Percentiles rank a stretch among this genome's conserved stretches.
Evolutionary conservation across 345 rosid species (phyloP).

Genomic region (Garcia nutans): DNA sequence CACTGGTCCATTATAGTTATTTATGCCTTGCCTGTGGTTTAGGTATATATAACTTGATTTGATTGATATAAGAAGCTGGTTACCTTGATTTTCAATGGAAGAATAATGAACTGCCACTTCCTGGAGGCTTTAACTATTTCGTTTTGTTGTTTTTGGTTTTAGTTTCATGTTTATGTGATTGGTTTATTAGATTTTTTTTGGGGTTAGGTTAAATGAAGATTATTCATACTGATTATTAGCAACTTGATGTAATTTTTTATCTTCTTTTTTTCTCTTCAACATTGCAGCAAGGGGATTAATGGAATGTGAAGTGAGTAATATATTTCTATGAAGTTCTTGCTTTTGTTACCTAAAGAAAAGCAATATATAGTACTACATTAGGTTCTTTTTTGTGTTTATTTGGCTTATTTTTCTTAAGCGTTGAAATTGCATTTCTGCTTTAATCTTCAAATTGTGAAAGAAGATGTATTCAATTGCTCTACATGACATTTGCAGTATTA

Average conservation of each 20-base stretch:
- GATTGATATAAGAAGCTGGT: conserved; percentile 15
- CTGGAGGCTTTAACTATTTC: conserved; percentile 23
- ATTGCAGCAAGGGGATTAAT: conserved; percentile 12
- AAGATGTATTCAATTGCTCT: neutral
- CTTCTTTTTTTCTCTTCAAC: conserved; percentile 14
- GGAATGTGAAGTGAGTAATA: conserved; percentile 11
- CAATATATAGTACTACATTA: neutral
- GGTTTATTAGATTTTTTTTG: neutral
- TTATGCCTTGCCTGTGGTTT: conserved; percentile 11
- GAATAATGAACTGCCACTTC: conserved; percentile 22
- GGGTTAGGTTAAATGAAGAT: conserved; percentile 1
- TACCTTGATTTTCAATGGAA: conserved; percentile 19
- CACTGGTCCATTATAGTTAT: conserved; percentile 5
- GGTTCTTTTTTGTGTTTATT: neutral
- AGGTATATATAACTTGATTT: conserved; percentile 16
- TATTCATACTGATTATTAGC: conserved; percentile 7
- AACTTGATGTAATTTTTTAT: conserved; percentile 5
- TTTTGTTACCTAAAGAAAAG: neutral
- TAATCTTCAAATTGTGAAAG: neutral
- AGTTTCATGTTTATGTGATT: conserved; percentile 6
- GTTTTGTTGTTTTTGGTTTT: neutral
- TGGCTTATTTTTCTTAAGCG: conserved; percentile 3
- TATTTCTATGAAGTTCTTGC: conserved; percentile 18
- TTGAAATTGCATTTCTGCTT: neutral
- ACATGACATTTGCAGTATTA: no score